phyloP scores from a whole-genome alignment of 176 grass and related monocot species.

The Carex parvula region DNA sequence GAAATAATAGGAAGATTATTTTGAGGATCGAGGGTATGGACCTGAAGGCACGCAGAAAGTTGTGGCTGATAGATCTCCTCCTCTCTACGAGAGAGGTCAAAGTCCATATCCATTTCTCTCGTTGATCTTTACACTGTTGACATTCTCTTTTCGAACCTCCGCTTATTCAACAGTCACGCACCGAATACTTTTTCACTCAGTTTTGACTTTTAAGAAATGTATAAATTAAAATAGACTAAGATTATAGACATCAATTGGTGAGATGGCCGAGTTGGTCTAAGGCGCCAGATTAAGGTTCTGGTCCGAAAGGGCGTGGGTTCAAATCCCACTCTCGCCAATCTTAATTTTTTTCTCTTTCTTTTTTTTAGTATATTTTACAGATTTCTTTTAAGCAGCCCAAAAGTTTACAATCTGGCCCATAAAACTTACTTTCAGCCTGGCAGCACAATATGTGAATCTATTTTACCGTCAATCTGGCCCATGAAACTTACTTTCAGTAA shows the following conservation, averaged over 20 bases:
- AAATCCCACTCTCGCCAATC: slow-evolving; percentile 52
- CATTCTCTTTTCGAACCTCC: background rate
- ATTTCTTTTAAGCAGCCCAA: no score
- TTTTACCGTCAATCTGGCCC: no score
- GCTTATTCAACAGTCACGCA: background rate
- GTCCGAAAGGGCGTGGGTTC: slow-evolving; percentile 65
- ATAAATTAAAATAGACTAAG: no score
- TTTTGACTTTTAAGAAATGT: no score
- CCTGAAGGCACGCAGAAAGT: background rate
- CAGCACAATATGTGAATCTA: no score
- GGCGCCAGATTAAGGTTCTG: slow-evolving; percentile 60
- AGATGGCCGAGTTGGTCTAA: slow-evolving; percentile 50
- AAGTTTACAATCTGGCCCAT: no score
- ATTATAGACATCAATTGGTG: background rate
- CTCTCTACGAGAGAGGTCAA: background rate
- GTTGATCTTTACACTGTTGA: background rate
- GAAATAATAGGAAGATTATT: background rate
- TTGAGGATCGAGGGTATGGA: background rate
- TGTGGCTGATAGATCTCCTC: background rate
- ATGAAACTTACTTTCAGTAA: background rate
- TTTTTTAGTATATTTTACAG: background rate
- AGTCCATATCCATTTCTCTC: background rate
- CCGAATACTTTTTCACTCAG: background rate
- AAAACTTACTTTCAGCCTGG: no score
- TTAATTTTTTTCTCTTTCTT: background rate